phyloP scores from a whole-genome alignment of 371 early-diverging fungal species.

The Blastocladiella emersonii region DNA sequence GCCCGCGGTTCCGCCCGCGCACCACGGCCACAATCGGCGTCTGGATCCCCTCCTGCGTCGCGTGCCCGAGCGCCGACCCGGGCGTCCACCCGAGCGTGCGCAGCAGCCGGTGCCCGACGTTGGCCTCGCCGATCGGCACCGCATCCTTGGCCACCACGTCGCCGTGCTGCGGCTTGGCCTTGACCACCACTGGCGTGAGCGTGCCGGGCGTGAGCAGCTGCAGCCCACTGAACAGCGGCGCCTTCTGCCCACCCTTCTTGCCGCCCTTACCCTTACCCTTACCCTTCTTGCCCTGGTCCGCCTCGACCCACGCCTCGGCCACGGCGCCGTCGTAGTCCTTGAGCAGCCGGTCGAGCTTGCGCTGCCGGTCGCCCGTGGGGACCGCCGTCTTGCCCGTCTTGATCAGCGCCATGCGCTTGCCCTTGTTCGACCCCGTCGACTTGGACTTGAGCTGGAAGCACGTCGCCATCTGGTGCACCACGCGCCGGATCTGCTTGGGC shows the following conservation, averaged over 20 bases:
- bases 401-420: background rate
- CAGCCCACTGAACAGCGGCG: background rate
- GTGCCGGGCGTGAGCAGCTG: background rate
- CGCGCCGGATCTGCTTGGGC: background rate
- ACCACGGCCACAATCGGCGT: background rate
- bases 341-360: background rate
- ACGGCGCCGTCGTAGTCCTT: background rate
- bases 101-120: background rate
- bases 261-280: too few relatives aligned
- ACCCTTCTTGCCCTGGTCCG: too few relatives aligned
- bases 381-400: background rate
- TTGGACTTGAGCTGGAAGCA: background rate
- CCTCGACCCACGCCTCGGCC: background rate
- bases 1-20: background rate
- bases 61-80: background rate
- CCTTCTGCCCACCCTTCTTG: background rate
- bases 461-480: background rate
- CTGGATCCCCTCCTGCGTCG: background rate
- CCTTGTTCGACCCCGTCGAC: background rate
- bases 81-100: background rate
- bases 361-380: background rate
- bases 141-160: background rate
- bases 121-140: background rate
- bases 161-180: background rate
- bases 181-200: too few relatives aligned